Conservation (phyloP, 1,284 basidiomycete species). For the Schizopora paradoxa region DNA sequence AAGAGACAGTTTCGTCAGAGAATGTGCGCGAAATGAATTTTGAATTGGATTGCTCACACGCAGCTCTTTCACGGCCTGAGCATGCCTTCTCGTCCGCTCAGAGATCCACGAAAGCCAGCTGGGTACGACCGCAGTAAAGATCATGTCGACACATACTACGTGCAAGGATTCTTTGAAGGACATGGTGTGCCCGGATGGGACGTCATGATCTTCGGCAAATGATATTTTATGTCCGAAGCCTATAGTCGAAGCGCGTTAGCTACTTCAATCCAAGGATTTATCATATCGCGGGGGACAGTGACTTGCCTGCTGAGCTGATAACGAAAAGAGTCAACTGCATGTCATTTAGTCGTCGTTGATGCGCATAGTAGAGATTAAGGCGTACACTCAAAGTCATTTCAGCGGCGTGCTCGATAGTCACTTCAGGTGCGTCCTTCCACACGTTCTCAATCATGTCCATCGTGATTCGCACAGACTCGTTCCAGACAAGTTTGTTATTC, state of each 20-base stretch:
- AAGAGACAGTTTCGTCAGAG: neutral
- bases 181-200: conserved; percentile 20
- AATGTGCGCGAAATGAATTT: neutral
- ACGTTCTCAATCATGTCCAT: conserved; percentile 38
- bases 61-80: conserved; percentile 10
- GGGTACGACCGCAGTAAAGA: conserved; percentile 11
- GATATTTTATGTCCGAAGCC: conserved; percentile 34
- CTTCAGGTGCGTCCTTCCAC: conserved; percentile 29
- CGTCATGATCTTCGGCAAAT: conserved; percentile 13
- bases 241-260: conserved; percentile 27
- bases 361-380: conserved; percentile 21
- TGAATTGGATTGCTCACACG: conserved; percentile 3
- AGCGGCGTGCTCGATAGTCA: conserved; percentile 16
- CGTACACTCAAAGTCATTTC: conserved; percentile 28
- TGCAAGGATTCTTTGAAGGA: conserved; percentile 23
- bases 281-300: conserved; percentile 26
- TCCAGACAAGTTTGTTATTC: conserved; percentile 42
- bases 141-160: conserved; percentile 20
- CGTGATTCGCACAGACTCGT: conserved; percentile 35
- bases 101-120: conserved; percentile 12
- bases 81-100: conserved; percentile 6
- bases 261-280: conserved; percentile 31
- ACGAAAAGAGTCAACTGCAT: conserved; percentile 35
- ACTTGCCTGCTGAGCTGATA: conserved; percentile 35
- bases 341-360: neutral